Evolutionary conservation across 495 filamentous ascomycete species (phyloP).

Genomic region (Aspergillus cavernicola): DNA sequence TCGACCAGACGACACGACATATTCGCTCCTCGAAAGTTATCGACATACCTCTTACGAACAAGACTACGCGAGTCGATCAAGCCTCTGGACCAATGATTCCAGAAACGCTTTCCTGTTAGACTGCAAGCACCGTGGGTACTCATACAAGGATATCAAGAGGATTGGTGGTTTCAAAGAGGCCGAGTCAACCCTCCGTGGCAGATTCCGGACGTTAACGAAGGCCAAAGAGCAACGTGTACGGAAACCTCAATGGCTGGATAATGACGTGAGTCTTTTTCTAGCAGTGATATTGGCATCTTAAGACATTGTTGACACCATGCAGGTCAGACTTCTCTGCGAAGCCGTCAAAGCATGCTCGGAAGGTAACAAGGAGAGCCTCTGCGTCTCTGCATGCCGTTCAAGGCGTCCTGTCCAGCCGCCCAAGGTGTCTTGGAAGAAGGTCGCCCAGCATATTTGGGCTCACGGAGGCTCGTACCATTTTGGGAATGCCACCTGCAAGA

Average conservation of each 20-base stretch:
- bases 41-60: not conserved
- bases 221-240: slow-evolving; percentile 66
- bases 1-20: not conserved
- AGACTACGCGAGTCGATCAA: not conserved
- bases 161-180: slow-evolving; percentile 67
- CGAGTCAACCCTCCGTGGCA: slow-evolving; percentile 82
- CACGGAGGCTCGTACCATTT: slow-evolving; percentile 80
- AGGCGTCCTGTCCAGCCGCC: slow-evolving; percentile 14
- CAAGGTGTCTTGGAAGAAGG: slow-evolving; percentile 79
- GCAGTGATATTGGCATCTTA: no score
- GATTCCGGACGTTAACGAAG: slow-evolving; percentile 78
- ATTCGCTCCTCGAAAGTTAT: not conserved
- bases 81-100: slow-evolving; percentile 19
- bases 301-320: slow-evolving; percentile 16
- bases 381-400: slow-evolving; percentile 1
- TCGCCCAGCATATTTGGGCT: slow-evolving; percentile 65
- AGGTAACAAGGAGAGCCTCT: slow-evolving; percentile 1
- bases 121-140: slow-evolving; percentile 60
- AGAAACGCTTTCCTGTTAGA: slow-evolving; percentile 65
- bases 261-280: slow-evolving; percentile 61
- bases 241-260: slow-evolving; percentile 71
- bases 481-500: slow-evolving; percentile 83
- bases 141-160: slow-evolving; percentile 75
- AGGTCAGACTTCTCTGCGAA: slow-evolving; percentile 38
- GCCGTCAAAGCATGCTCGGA: slow-evolving; percentile 35